phyloP scores from a whole-genome alignment of 148 eudicot species.

The Agrostemma githago region DNA sequence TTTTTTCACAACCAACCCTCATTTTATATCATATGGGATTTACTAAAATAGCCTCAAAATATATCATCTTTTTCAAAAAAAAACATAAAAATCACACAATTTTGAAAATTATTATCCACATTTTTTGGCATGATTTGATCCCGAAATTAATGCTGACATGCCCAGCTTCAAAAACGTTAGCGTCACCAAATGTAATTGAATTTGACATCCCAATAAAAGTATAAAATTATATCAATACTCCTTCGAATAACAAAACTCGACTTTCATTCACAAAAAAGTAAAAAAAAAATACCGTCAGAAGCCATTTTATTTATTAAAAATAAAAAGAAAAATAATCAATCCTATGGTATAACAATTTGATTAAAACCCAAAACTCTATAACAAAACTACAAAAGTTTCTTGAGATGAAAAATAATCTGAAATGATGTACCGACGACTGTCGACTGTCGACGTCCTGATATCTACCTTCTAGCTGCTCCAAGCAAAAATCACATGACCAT shows the following conservation, averaged over 20 bases:
- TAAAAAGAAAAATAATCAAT: not conserved
- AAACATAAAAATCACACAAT: too few relatives aligned
- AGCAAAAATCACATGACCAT: slow-evolving; percentile 14
- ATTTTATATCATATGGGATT: too few relatives aligned
- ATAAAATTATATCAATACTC: too few relatives aligned
- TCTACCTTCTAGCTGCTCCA: slow-evolving; percentile 21
- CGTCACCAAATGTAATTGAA: not conserved
- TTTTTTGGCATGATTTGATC: too few relatives aligned
- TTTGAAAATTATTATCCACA: too few relatives aligned
- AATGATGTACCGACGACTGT: slow-evolving; percentile 15
- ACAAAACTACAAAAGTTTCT: slow-evolving; percentile 16
- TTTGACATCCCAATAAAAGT: too few relatives aligned
- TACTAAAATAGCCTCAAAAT: too few relatives aligned
- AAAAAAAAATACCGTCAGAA: not conserved
- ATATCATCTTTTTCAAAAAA: too few relatives aligned
- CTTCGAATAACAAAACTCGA: not conserved
- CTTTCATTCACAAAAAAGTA: not conserved
- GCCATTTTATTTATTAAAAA: not conserved
- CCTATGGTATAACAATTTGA: not conserved
- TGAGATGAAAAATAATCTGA: slow-evolving; percentile 19
- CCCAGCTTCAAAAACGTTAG: not conserved
- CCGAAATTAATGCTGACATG: too few relatives aligned
- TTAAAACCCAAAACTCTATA: slow-evolving; percentile 2
- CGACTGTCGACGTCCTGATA: slow-evolving; percentile 13
- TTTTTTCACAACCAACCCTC: too few relatives aligned